Evolutionary conservation across 2,329 filamentous ascomycete species (phyloP).

Genomic region (Pezicula carpinea): DNA sequence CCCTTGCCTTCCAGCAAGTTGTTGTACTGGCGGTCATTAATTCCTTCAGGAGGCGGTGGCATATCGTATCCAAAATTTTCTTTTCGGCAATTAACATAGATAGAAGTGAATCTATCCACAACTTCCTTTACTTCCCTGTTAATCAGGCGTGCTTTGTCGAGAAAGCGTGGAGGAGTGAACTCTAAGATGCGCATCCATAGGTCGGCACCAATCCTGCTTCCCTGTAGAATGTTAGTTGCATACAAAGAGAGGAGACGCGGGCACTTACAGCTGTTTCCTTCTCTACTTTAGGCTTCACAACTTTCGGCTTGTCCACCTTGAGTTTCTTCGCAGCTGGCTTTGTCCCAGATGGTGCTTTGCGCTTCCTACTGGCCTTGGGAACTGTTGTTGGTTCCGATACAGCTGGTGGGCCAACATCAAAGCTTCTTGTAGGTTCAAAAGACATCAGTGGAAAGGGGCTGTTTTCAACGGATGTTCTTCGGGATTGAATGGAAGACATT

Average conservation of each 20-base stretch:
- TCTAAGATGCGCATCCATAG: constrained; percentile 27
- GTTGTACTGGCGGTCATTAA: constrained; percentile 23
- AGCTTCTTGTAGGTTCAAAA: too few species aligned
- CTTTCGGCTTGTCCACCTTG: neutral
- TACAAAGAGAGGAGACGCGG: neutral
- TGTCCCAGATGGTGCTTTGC: neutral
- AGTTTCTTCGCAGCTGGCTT: neutral
- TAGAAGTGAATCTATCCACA: constrained; percentile 20
- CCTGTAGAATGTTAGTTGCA: constrained; percentile 1
- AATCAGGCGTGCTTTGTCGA: constrained; percentile 23
- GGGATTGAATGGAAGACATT: too few species aligned
- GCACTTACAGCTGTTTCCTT: constrained; percentile 1
- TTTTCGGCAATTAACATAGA: constrained; percentile 24
- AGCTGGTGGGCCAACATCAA: neutral
- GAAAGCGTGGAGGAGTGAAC: constrained; percentile 24
- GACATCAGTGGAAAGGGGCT: too few species aligned
- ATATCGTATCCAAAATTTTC: constrained; percentile 26
- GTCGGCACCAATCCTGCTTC: constrained; percentile 12
- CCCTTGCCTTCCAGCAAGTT: constrained; percentile 27
- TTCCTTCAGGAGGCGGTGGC: constrained; percentile 14
- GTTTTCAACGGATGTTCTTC: too few species aligned
- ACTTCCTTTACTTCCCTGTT: constrained; percentile 14
- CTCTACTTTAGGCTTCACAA: neutral
- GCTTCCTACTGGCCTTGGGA: neutral
- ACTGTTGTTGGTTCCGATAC: neutral